A percentile compares a stretch with the other conserved stretches of the same genome.
phyloP scores from a whole-genome alignment of 345 rosid genomes.

The Xanthoceras sorbifolium region DNA sequence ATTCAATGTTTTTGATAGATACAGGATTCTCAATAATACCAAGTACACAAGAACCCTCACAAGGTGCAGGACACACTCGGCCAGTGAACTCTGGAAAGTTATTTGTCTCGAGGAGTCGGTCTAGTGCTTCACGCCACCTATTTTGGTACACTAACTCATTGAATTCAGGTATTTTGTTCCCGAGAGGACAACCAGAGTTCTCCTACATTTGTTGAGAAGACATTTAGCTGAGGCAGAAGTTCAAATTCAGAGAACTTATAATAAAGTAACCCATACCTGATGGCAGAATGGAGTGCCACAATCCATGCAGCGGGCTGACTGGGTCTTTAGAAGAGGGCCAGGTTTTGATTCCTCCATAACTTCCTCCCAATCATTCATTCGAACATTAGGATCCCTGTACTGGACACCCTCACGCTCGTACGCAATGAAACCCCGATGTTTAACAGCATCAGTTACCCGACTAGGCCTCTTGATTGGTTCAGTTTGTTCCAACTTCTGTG shows the following conservation, averaged over 20 bases:
- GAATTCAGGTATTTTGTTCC: conserved; percentile 99
- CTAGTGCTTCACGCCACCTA: conserved; percentile 98
- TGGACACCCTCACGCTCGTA: conserved; percentile 92
- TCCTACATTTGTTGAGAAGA: conserved; percentile 48
- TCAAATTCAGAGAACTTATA: background rate
- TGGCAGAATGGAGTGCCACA: conserved; percentile 99
- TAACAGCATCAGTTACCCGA: conserved; percentile 60
- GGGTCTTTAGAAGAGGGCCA: conserved; percentile 84
- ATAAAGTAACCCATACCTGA: conserved; percentile 51
- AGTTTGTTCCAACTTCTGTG: conserved; percentile 45
- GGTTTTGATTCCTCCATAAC: conserved; percentile 84
- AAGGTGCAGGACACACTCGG: conserved; percentile 99
- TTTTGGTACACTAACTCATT: conserved; percentile 96
- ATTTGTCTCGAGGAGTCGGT: conserved; percentile 93
- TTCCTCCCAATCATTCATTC: conserved; percentile 91
- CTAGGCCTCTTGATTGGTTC: conserved; percentile 60
- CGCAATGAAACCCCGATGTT: conserved; percentile 82
- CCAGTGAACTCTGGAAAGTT: conserved; percentile 99
- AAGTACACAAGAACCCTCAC: conserved; percentile 99
- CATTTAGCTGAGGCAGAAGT: background rate
- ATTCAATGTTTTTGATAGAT: conserved; percentile 90
- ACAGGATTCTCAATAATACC: conserved; percentile 99
- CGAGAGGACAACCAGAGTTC: conserved; percentile 96
- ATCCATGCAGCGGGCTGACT: conserved; percentile 99
- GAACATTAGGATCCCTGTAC: conserved; percentile 87